Conservation (phyloP, 192 early-diverging fungal species). For the Spinellus fusiger region DNA sequence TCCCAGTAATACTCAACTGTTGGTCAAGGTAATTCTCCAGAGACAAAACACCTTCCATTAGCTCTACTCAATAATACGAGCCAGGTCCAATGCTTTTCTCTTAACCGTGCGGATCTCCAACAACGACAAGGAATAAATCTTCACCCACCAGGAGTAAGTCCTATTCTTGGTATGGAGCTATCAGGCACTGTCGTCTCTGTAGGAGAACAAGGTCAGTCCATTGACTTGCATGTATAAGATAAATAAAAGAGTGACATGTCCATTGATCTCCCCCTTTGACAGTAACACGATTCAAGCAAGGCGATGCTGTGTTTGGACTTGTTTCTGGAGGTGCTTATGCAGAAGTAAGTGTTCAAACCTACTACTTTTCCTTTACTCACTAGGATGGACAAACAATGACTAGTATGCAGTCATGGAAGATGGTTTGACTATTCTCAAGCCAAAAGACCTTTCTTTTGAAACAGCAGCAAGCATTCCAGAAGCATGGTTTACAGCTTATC, state of each 20-base stretch:
- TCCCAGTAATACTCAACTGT: slow-evolving; percentile 36
- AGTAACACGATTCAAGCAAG: slow-evolving; percentile 47
- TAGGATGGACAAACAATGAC: background rate
- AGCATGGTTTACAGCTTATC: slow-evolving; percentile 75
- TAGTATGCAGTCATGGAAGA: slow-evolving; percentile 62
- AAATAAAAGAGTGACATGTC: background rate
- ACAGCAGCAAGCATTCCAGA: slow-evolving; percentile 71
- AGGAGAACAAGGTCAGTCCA: slow-evolving; percentile 34
- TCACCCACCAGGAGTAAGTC: slow-evolving; percentile 50
- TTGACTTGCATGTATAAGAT: background rate
- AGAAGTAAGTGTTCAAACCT: slow-evolving; percentile 25
- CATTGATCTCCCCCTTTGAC: background rate
- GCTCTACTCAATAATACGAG: background rate
- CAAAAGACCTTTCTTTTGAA: slow-evolving; percentile 46
- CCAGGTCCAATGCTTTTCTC: slow-evolving; percentile 51
- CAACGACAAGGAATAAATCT: slow-evolving; percentile 73
- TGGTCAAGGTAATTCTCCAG: slow-evolving; percentile 39
- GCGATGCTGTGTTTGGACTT: slow-evolving; percentile 70
- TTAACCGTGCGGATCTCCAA: slow-evolving; percentile 75
- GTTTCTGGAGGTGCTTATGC: slow-evolving; percentile 74
- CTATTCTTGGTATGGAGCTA: slow-evolving; percentile 72
- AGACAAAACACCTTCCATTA: background rate
- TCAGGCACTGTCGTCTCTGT: slow-evolving; percentile 52
- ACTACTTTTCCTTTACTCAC: background rate
- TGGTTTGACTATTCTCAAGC: slow-evolving; percentile 51